phyloP scores from a whole-genome alignment of 306 rosid species.

The Acacia melanoxylon region DNA sequence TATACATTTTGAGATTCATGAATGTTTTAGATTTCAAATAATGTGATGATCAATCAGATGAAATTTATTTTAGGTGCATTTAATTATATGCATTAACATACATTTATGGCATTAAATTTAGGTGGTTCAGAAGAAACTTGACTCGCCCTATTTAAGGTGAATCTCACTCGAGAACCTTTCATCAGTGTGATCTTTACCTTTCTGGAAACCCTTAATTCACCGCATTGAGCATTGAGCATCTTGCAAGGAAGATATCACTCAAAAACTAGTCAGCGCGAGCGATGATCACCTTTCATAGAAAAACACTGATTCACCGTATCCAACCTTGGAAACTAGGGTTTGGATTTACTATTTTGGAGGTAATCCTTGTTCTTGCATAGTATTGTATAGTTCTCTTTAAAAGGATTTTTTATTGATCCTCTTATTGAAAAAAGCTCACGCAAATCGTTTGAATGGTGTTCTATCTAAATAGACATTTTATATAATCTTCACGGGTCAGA shows the following conservation, averaged over 20 bases:
- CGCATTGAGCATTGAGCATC: background rate
- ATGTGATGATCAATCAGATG: no score
- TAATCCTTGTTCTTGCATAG: no score
- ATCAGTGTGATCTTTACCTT: no score
- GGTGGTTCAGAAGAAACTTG: background rate
- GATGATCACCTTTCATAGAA: background rate
- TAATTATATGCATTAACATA: background rate
- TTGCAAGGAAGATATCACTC: background rate
- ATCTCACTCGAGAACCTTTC: background rate
- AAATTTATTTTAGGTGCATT: background rate
- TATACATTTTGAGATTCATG: background rate
- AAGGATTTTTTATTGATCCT: background rate
- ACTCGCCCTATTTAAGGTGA: background rate
- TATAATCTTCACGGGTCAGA: background rate
- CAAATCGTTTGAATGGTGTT: background rate
- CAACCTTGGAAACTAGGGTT: background rate
- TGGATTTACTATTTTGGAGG: no score
- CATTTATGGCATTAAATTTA: background rate
- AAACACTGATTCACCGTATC: background rate
- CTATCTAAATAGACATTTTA: background rate
- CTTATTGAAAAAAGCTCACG: background rate
- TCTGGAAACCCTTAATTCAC: background rate
- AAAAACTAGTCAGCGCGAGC: fast-evolving
- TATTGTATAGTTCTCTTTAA: no score
- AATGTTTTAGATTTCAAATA: background rate